Evolutionary conservation across 2,329 filamentous ascomycete species (phyloP), one percentile per base, ranked within the genome.

Genomic region (Xylaria sp.): DNA sequence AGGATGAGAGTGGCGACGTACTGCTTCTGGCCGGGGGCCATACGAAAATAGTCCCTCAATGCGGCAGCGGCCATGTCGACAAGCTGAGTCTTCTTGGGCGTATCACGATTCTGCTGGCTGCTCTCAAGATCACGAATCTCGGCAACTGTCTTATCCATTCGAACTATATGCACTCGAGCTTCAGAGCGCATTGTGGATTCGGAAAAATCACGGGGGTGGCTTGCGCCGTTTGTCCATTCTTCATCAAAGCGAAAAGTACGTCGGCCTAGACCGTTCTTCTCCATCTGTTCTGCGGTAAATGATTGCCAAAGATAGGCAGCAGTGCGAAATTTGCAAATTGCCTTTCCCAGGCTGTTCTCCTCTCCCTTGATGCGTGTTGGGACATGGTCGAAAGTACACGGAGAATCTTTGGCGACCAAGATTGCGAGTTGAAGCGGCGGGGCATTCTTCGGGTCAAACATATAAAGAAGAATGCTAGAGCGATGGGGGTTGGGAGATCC

Each of bases 271-370:
- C 91, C 92, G 78, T 97, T 92, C 71, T 93, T 90, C 79, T 89
- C 92, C 95, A 98, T 98, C 79, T 98, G 94, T 79, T 99, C 96
- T 6, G 93, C 93, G 0, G 95, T 98, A 76, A 97, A 98, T 8
- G 94, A 93, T 79, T 99, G 96, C 94, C 96, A 98, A 16, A 98
- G 85, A 78, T 98, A 98, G 27, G 93, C 95, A 21, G 94, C 92
- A 92, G 97, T 98, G 71, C 94, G 89, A 78, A 96, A 98, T 79
- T 99, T 99, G 75, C 88, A 89, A 60, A 97, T 86, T 0, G 96
- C 96, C 8, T 88, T 89, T 12, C 94, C 91, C 42, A 98, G 78
- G 1, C 87, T 87, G 79, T 97, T 97, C 21, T 93, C 94, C 84
- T 97, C 94, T 73, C 87, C 90, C 79, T 92, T 89, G 64, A 88